Base-by-base conservation (phyloP, 345 rosid species). In the Gossypium sturtianum region DNA sequence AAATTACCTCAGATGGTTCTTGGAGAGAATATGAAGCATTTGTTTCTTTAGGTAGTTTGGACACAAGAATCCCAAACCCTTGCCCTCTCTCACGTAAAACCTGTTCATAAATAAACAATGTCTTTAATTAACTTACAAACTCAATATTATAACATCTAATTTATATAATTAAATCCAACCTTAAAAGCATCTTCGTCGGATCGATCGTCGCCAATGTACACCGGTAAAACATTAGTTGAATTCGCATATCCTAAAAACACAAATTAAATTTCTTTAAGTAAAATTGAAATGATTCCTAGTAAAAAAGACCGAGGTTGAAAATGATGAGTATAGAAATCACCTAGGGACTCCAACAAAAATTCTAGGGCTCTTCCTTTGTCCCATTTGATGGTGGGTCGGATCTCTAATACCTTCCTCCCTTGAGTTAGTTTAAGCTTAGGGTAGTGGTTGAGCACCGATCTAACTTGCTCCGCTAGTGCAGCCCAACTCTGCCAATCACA, bases 131-230 rank as follows among this genome's bases (percentile, higher is more conserved):
- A 58, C 15, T 4, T 38, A n/a, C 20, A 51, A 56, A 27, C 8
- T 49, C 20, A 27, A 12, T 45, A 20, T 12, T 9, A 45, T 4
- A 45, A 45, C 56, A 66, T 54, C 1, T n/a, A 8, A 5, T 19
- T 19, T n/a, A 22, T 65, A 12, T 43, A 7, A 45, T 38, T 57
- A 59, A 1, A 60, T 79, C 15, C 12, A 3, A 91, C 99, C 93
- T 91, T 88, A 78, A 95, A 95, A 1, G 99, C 99, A 78, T 95
- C 99, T 74, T 95, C 99, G 12, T 95, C 99, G 0, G 94, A 91
- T 17, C 92, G 88, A 76, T 95, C 99, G 76, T 95, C 99, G 2
- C 99, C 99, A n/a, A 95, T 90, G 19, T 93, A 95, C 4, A 95
- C 81, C 0, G 99, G 99, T 0, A 95, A 73, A 78, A 93, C 93